Conservation (phyloP, 306 rosid species). For the Rosa chinensis region DNA sequence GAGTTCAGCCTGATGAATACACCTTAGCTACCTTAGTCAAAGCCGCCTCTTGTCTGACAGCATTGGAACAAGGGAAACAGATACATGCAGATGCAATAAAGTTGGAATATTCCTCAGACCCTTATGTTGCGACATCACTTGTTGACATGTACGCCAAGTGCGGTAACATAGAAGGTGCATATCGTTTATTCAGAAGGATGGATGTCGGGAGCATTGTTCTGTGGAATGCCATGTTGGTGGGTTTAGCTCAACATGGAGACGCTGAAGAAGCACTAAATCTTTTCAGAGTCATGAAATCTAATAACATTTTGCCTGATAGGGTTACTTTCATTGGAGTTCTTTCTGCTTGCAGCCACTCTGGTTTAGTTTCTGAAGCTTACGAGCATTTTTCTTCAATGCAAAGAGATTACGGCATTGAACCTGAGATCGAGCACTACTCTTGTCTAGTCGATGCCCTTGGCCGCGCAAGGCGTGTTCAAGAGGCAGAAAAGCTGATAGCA, state of each 20-base stretch:
- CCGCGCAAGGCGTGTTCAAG: conserved; percentile 66
- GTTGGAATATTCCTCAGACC: conserved; percentile 56
- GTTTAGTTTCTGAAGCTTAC: conserved; percentile 64
- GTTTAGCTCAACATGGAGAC: conserved; percentile 81
- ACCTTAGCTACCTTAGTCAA: conserved; percentile 79
- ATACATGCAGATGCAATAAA: conserved; percentile 77
- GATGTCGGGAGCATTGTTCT: conserved; percentile 43
- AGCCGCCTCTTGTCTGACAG: conserved; percentile 66
- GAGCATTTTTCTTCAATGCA: conserved; percentile 60
- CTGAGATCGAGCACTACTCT: conserved; percentile 73
- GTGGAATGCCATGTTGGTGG: conserved; percentile 86
- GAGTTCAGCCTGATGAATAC: conserved; percentile 74
- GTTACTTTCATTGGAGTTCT: conserved; percentile 77
- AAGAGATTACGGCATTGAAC: conserved; percentile 48
- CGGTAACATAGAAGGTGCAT: conserved; percentile 71
- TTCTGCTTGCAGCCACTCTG: conserved; percentile 80
- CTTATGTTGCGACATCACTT: conserved; percentile 74
- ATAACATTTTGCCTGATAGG: conserved; percentile 53
- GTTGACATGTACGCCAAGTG: conserved; percentile 92
- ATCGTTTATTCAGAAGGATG: conserved; percentile 50
- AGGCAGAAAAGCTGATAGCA: conserved; percentile 62
- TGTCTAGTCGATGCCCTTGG: conserved; percentile 82
- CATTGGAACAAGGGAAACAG: conserved; percentile 79
- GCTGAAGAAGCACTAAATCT: conserved; percentile 66
- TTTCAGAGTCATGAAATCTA: conserved; percentile 55